Base-by-base conservation (phyloP, 305 asterid genomes). In the Rubia peregrina region DNA sequence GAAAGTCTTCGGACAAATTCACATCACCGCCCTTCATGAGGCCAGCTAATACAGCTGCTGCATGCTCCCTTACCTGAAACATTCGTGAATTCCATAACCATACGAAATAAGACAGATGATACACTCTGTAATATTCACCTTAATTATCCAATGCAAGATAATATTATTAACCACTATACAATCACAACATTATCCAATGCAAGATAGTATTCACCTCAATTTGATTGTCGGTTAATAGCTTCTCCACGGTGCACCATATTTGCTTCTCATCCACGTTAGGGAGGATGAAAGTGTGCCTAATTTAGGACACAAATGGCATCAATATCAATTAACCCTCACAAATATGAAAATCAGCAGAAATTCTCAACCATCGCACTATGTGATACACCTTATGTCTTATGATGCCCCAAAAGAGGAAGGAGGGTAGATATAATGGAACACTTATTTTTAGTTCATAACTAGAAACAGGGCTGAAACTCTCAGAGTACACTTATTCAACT, bases 21-120 rank as follows among this genome's bases (percentile, higher is more conserved):
- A 75, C 89, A 82, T 90, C 92, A 64, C 92, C 98, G 68, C 96
- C 88, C 86, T 92, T 95, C 98, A 95, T 90, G 78, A 95, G 83
- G 76, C 97, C 96, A 71, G 99, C 98, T 79, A 95, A 91, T 77
- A 95, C 99, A 69, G 97, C 98, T 74, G 98, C 99, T 56, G 98
- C 99, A 64, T 92, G 98, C 94, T 95, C 99, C 75, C 99, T 84
- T 70, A 95, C 96, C 99, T 95, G 88, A 75, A 70, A 33, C 73
- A 64, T 61, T 69, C 26, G 21, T 19, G 36, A 17, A 41, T 69
- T 55, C 53, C 53, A 55, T 2, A 38, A 55, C 7, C 36, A 12
- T 16, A n/a, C 10, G 33, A 12, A 48, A 42, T 8, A 17, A 12
- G 21, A 41, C 22, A 69, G 41, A 49, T 49, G 14, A 36, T 12